These are phyloP conservation scores for Vanrija sp. DNA, from an alignment of 1,284 basidiomycete genomes.

Conservation along the genomic window DNA sequence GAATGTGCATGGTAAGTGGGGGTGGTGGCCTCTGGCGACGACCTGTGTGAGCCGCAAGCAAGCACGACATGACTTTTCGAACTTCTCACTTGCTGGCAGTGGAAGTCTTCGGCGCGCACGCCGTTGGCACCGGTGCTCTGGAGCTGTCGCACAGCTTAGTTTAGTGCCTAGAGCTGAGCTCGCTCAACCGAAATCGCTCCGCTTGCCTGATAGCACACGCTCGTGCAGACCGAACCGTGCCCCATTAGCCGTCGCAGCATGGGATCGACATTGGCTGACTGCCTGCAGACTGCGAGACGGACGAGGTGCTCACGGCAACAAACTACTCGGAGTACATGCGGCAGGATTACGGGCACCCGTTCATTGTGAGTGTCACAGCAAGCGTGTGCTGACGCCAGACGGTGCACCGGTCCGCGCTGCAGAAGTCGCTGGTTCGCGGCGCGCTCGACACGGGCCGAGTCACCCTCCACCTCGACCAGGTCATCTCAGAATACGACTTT, in stretches of 20 bases:
- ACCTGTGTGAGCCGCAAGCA: no score
- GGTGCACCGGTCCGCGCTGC: constrained; percentile 42
- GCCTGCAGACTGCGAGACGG: constrained; percentile 29
- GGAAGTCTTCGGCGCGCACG: not conserved
- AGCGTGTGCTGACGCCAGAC: constrained; percentile 19
- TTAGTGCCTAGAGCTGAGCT: no score
- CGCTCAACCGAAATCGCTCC: no score
- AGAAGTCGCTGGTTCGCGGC: constrained; percentile 34
- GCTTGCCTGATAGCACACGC: no score
- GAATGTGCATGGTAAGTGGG: constrained; percentile 29
- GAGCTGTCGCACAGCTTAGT: no score
- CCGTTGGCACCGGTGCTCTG: no score
- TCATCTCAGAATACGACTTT: constrained; percentile 38
- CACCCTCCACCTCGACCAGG: constrained; percentile 27
- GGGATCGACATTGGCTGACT: not conserved
- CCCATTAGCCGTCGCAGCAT: no score
- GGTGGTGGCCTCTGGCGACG: not conserved
- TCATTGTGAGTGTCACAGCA: constrained; percentile 17
- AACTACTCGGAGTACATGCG: constrained; percentile 33
- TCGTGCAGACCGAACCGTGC: no score
- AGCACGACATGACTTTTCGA: no score
- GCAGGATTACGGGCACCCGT: constrained; percentile 33
- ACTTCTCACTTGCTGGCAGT: no score
- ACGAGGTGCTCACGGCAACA: constrained; percentile 32
- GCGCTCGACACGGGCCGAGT: constrained; percentile 29